Evolutionary conservation across 169 alveolate genomes (phyloP).

Genomic region (Fabrea salina): DNA sequence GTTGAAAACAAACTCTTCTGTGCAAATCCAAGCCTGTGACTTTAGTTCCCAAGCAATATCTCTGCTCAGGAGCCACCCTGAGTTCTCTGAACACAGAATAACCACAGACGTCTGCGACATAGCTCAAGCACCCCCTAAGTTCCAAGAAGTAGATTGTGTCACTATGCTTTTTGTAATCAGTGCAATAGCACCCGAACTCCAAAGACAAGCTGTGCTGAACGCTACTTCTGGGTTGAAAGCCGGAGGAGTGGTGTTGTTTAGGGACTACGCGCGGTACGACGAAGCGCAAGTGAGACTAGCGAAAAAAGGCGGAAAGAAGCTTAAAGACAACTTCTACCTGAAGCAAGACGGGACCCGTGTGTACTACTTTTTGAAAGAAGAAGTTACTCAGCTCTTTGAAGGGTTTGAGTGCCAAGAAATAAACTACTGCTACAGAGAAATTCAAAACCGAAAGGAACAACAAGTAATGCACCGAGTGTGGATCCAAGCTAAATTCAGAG

Average conservation of each 20-base stretch:
- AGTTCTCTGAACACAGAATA: conserved; percentile 31
- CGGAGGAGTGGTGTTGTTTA: conserved; percentile 86
- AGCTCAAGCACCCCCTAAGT: neutral
- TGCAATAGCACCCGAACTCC: conserved; percentile 90
- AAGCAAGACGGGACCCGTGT: conserved; percentile 89
- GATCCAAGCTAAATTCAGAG: conserved; percentile 84
- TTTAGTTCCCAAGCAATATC: conserved; percentile 87
- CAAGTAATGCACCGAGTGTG: conserved; percentile 82
- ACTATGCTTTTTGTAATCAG: conserved; percentile 85
- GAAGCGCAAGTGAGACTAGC: conserved; percentile 89
- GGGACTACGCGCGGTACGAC: conserved; percentile 94
- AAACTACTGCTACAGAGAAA: conserved; percentile 60
- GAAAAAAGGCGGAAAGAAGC: conserved; percentile 79
- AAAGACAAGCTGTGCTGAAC: conserved; percentile 64
- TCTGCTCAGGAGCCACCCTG: conserved; percentile 49
- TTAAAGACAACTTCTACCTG: conserved; percentile 89
- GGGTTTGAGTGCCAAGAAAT: conserved; percentile 62
- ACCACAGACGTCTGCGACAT: conserved; percentile 13
- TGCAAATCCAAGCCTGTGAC: conserved; percentile 87
- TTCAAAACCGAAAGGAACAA: conserved; percentile 72
- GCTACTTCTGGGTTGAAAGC: conserved; percentile 73
- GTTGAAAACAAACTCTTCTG: conserved; percentile 53
- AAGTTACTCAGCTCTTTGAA: conserved; percentile 62
- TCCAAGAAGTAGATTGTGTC: conserved; percentile 78
- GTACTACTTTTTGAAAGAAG: conserved; percentile 84